These are phyloP conservation scores for Trametes maxima DNA, from an alignment of 768 basidiomycete species.

Conservation along the genomic window DNA sequence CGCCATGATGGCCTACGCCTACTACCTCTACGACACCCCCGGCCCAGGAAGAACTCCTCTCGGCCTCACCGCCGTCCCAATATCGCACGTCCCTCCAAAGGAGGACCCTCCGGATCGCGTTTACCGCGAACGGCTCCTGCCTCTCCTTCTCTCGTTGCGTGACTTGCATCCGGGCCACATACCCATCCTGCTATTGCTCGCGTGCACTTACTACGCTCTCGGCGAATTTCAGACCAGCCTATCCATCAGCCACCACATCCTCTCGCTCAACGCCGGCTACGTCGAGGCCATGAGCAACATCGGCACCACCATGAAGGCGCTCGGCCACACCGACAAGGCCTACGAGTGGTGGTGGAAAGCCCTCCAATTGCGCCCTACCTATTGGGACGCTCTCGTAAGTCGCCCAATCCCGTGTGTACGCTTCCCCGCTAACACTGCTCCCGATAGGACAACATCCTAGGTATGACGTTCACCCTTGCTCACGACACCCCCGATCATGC, in stretches of 20 bases:
- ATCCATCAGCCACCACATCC: constrained; percentile 37
- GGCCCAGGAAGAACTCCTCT: background rate
- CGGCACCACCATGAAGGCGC: constrained; percentile 38
- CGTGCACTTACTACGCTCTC: constrained; percentile 39
- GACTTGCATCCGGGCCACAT: constrained; percentile 37
- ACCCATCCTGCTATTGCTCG: constrained; percentile 39
- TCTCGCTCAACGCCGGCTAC: constrained; percentile 32
- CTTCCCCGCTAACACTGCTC: constrained; percentile 9
- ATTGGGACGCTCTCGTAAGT: constrained; percentile 39
- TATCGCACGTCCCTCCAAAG: constrained; percentile 18
- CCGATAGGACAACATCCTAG: constrained; percentile 39
- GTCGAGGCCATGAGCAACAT: constrained; percentile 46
- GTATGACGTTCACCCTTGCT: constrained; percentile 31
- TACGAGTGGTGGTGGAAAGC: constrained; percentile 46
- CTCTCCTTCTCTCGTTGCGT: constrained; percentile 37
- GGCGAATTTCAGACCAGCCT: constrained; percentile 36
- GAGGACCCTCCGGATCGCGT: constrained; percentile 21
- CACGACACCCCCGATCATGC: constrained; percentile 19
- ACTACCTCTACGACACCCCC: constrained; percentile 34
- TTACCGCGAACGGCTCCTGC: constrained; percentile 34
- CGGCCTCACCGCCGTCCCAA: constrained; percentile 20
- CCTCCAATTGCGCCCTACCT: constrained; percentile 34
- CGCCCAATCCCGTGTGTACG: background rate
- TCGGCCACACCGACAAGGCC: constrained; percentile 37
- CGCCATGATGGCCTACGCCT: constrained; percentile 36